Base-by-base conservation (phyloP, 192 early-diverging fungal species). In the Coemansia sp. region DNA sequence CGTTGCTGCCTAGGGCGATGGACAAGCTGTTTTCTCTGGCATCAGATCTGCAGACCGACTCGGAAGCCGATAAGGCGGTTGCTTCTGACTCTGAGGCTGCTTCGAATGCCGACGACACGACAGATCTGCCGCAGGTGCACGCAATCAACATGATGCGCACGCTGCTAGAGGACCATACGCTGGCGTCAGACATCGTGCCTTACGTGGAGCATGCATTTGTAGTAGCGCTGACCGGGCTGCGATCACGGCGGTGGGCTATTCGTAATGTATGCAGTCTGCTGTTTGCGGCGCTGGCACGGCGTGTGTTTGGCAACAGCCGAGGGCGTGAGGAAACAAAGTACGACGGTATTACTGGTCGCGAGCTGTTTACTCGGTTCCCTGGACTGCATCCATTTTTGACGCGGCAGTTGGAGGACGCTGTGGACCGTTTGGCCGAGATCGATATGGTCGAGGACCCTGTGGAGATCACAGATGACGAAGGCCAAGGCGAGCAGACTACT, bases 231-330 rank as follows among this genome's bases (percentile, higher is more conserved):
- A 82, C 84, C 10, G 92, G 92, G 1, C 90, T 96, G 53, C 87
- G 87, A 14, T 95, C 93, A 21, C 69, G 69, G 35, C 76, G 78
- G 66, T 98, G 93, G 90, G 94, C 96, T 10, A 89, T 98, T 39
- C 86, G 96, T 43, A 98, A 98, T 74, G 94, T 93, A 51, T 90
- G 93, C 31, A 89, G 93, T 2, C 93, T 98, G 88, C 70, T 98
- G 59, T 98, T 93, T 70, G 90, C 93, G 7, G 87, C 94, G 1
- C 64, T 96, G 38, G 71, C 96, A 11, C 89, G 89, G 21, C 87
- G 93, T 54, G 87, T 89, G 6, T 88, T 98, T 77, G 96, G 96
- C 6, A 86, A 85, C 47, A 96, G 91, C 69, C 88, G 88, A 56
- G 83, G 82, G 4, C 85, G 83, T n/a, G 88, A 91, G 50, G 87